Percentiles rank a stretch among this genome's conserved stretches.
Conservation (phyloP, 2,329 filamentous ascomycete species). For the Alternaria ethzedia region DNA sequence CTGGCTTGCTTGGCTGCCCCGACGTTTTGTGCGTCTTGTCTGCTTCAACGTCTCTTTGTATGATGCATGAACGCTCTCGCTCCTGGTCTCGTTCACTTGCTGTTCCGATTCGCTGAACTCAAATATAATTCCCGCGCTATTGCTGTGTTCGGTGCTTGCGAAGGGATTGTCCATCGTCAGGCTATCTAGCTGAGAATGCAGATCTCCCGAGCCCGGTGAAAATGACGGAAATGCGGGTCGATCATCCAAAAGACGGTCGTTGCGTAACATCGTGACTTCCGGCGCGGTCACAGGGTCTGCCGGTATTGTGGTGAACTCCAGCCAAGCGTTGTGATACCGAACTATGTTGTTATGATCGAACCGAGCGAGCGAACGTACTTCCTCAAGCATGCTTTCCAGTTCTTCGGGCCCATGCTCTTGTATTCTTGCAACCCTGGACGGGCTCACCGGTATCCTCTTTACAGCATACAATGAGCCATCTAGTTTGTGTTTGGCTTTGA, state of each 20-base stretch:
- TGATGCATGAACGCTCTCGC: conserved; percentile 15
- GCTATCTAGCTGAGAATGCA: conserved; percentile 21
- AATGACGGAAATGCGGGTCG: conserved; percentile 17
- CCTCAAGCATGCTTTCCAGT: conserved; percentile 63
- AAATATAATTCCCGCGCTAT: conserved; percentile 36
- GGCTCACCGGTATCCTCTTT: conserved; percentile 68
- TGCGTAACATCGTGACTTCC: conserved; percentile 15
- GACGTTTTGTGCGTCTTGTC: conserved; percentile 26
- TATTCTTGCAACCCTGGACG: conserved; percentile 59
- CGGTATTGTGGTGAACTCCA: conserved; percentile 54
- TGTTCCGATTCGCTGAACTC: conserved; percentile 34
- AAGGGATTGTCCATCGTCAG: conserved; percentile 29
- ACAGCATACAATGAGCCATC: conserved; percentile 69
- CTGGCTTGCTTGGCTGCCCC: conserved; percentile 43
- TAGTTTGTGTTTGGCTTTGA: conserved; percentile 65
- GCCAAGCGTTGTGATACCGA: conserved; percentile 70
- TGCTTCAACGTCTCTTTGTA: conserved; percentile 44
- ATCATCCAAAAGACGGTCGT: conserved; percentile 35
- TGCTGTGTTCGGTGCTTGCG: conserved; percentile 12
- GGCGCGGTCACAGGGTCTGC: conserved; percentile 14
- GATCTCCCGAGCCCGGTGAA: conserved; percentile 10
- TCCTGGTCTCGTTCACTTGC: conserved; percentile 14
- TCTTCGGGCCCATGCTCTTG: conserved; percentile 59
- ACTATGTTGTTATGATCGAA: conserved; percentile 71
- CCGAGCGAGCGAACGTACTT: conserved; percentile 67